Conservation (phyloP, 768 basidiomycete genomes). For the Tylopilus intermedius region DNA sequence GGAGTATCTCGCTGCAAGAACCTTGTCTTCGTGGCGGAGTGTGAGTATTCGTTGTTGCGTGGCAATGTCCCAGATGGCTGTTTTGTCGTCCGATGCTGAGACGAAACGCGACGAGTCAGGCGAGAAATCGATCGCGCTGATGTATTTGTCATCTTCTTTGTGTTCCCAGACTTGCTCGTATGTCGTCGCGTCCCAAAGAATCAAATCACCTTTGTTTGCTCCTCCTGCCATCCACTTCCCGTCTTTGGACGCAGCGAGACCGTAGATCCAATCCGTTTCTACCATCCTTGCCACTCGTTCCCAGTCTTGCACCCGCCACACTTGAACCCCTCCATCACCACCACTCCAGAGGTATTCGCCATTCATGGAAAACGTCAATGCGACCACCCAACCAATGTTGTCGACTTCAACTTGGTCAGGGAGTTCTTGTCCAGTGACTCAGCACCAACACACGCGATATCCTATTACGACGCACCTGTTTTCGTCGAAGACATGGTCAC, state of each 20-base stretch:
- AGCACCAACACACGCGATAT: too few relatives aligned
- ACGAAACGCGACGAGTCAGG: neutral
- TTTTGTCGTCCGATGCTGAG: neutral
- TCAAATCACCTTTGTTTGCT: neutral
- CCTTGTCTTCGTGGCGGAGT: neutral
- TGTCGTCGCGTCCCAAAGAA: neutral
- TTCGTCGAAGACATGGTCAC: too few relatives aligned
- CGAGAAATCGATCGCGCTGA: neutral
- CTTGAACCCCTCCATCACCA: too few relatives aligned
- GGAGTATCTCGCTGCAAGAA: neutral
- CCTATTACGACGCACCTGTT: too few relatives aligned
- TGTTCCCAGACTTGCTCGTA: neutral
- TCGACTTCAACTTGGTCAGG: too few relatives aligned
- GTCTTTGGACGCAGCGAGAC: neutral
- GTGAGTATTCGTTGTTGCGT: neutral
- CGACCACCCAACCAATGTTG: too few relatives aligned
- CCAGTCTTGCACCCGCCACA: too few relatives aligned
- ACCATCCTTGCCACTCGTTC: neutral
- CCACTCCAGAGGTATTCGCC: too few relatives aligned
- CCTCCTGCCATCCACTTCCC: neutral
- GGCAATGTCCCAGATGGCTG: neutral
- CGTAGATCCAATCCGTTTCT: neutral
- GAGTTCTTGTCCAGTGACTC: too few relatives aligned
- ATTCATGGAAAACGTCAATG: too few relatives aligned
- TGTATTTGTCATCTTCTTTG: neutral